phyloP scores from a whole-genome alignment of 768 basidiomycete genomes.

The Leccinum boreale region DNA sequence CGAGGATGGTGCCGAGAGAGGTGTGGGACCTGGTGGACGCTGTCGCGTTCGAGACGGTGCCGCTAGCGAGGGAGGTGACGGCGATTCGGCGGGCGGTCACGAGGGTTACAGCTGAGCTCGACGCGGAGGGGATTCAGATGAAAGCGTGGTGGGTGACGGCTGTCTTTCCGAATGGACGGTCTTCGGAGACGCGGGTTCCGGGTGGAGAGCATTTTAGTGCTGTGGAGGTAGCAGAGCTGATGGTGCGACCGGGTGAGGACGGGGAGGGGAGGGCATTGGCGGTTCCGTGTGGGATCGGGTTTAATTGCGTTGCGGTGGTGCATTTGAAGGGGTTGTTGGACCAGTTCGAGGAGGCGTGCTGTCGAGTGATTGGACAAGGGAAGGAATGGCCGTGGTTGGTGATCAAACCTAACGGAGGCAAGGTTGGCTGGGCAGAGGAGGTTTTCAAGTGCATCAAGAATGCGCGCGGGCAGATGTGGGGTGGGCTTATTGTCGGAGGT shows the following conservation, averaged over 20 bases:
- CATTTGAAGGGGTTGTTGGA: slow-evolving; percentile 40
- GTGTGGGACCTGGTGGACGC: slow-evolving; percentile 58
- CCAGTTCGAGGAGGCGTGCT: slow-evolving; percentile 32
- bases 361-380: slow-evolving; percentile 7
- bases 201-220: slow-evolving; percentile 28
- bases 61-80: slow-evolving; percentile 58
- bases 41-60: slow-evolving; percentile 78
- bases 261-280: slow-evolving; percentile 15
- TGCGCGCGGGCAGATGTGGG: slow-evolving; percentile 35
- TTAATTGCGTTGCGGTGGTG: slow-evolving; percentile 65
- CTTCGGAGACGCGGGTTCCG: slow-evolving; percentile 37
- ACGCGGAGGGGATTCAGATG: slow-evolving; percentile 15
- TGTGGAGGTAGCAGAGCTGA: slow-evolving; percentile 42
- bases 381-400: slow-evolving; percentile 48
- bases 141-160: slow-evolving; percentile 79
- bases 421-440: slow-evolving; percentile 35
- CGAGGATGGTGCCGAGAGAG: slow-evolving; percentile 35
- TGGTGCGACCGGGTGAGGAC: slow-evolving; percentile 28
- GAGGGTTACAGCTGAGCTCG: slow-evolving; percentile 28
- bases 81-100: slow-evolving; percentile 64
- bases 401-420: slow-evolving; percentile 69
- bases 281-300: slow-evolving; percentile 56
- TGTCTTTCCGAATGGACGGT: slow-evolving; percentile 53
- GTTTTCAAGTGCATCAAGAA: slow-evolving; percentile 26
- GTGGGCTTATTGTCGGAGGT: slow-evolving; percentile 59